Conservation (phyloP, 768 basidiomycete genomes). For the Lentinula sp. region DNA sequence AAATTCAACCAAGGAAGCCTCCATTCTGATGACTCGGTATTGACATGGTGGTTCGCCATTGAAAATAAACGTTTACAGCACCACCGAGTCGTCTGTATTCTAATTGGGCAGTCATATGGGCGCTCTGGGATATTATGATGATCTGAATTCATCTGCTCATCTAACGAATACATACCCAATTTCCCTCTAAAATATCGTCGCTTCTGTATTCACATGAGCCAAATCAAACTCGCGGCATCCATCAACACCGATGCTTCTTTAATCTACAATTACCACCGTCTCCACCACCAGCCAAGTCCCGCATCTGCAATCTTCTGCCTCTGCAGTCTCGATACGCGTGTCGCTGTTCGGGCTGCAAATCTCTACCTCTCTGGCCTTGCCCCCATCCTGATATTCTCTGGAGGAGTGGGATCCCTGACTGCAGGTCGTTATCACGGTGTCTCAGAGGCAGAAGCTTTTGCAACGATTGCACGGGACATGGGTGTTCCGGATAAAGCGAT, state of each 20-base stretch:
- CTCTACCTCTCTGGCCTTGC: constrained; percentile 10
- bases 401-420: constrained; percentile 5
- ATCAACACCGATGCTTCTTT: constrained; percentile 9
- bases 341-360: constrained; percentile 10
- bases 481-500: constrained; percentile 10
- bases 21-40: not conserved
- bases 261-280: constrained; percentile 13
- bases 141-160: no score
- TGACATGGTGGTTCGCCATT: not conserved
- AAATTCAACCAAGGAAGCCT: constrained; percentile 18
- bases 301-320: constrained; percentile 11
- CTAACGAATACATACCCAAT: no score
- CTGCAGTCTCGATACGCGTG: constrained; percentile 13
- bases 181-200: no score
- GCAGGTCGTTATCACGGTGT: constrained; percentile 5
- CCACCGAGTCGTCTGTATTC: no score
- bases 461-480: constrained; percentile 8
- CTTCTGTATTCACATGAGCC: not conserved
- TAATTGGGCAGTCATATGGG: no score
- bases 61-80: not conserved
- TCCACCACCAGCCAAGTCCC: constrained; percentile 1
- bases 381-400: constrained; percentile 11
- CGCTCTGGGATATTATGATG: no score
- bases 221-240: not conserved
- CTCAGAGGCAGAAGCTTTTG: constrained; percentile 10